phyloP scores from a whole-genome alignment of 306 rosid genomes.

The Chamaecrista fasciculata region DNA sequence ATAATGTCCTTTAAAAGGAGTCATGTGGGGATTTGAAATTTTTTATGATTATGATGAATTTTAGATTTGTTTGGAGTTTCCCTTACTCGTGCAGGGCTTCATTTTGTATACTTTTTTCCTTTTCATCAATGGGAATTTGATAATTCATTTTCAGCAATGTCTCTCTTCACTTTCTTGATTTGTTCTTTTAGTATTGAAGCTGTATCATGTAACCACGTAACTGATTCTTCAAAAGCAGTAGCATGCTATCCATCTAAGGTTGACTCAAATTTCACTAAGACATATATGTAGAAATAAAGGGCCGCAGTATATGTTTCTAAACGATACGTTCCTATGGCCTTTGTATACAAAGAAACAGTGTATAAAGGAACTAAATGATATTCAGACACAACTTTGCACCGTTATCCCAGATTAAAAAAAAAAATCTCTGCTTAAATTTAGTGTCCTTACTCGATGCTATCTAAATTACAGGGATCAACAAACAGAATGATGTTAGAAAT shows the following conservation, averaged over 20 bases:
- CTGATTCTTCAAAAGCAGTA: neutral
- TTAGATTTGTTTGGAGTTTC: too few relatives aligned
- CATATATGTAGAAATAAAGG: too few relatives aligned
- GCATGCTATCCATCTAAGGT: neutral
- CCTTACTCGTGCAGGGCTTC: too few relatives aligned
- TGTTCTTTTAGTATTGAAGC: too few relatives aligned
- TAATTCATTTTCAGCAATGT: too few relatives aligned
- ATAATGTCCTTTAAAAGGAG: too few relatives aligned
- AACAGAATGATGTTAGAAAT: neutral
- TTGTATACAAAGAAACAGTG: neutral
- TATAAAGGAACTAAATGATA: neutral
- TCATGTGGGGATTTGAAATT: too few relatives aligned
- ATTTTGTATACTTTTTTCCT: too few relatives aligned
- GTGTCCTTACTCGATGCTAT: neutral
- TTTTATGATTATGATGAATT: too few relatives aligned
- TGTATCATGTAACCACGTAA: too few relatives aligned
- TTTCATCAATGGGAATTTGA: too few relatives aligned
- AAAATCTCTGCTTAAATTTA: constrained; percentile 1
- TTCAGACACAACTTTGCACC: neutral
- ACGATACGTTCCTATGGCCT: neutral
- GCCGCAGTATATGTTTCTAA: neutral
- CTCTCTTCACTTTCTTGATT: too few relatives aligned
- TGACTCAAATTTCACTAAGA: neutral
- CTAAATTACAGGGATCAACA: neutral
- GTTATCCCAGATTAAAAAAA: constrained; percentile 5